Conservation (phyloP, 331 rosid genomes). For the Malus hybrid region DNA sequence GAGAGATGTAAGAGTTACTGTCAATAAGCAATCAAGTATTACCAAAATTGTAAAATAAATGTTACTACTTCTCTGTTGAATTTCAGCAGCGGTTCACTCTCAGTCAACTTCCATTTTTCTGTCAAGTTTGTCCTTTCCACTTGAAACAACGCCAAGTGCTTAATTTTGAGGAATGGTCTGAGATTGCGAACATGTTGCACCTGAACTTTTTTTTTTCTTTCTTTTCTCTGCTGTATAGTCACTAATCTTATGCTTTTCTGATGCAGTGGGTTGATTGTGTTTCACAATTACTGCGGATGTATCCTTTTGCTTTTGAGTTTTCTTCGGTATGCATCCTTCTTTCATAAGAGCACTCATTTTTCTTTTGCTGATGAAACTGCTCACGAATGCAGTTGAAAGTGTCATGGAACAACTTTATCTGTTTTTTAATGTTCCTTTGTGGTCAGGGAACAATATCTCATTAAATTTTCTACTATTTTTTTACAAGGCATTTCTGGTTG, state of each 20-base stretch:
- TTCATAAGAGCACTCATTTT: background rate
- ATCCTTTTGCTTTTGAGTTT: constrained; percentile 91
- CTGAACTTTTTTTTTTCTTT: background rate
- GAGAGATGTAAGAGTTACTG: background rate
- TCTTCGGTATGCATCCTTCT: constrained; percentile 60
- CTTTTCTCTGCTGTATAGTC: background rate
- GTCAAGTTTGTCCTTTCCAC: background rate
- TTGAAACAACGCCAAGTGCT: background rate
- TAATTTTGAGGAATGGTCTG: background rate
- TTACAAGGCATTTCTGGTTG: constrained; percentile 79
- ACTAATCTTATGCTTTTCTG: constrained; percentile 10
- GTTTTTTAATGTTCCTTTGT: constrained; percentile 3
- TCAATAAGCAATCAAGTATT: background rate
- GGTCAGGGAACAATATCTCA: background rate
- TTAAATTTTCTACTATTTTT: constrained; percentile 16
- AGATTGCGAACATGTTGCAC: background rate
- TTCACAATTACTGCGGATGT: constrained; percentile 85
- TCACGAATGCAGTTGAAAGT: background rate
- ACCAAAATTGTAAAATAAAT: background rate
- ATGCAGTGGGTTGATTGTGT: constrained; percentile 96
- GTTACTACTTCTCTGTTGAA: background rate
- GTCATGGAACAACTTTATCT: constrained; percentile 5
- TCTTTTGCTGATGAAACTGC: background rate
- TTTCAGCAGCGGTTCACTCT: background rate
- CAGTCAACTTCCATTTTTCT: background rate